Percentiles rank a stretch among this genome's conserved stretches.
Evolutionary conservation across 2,329 filamentous ascomycete genomes (phyloP).

Genomic region (Colletotrichum somersetense): DNA sequence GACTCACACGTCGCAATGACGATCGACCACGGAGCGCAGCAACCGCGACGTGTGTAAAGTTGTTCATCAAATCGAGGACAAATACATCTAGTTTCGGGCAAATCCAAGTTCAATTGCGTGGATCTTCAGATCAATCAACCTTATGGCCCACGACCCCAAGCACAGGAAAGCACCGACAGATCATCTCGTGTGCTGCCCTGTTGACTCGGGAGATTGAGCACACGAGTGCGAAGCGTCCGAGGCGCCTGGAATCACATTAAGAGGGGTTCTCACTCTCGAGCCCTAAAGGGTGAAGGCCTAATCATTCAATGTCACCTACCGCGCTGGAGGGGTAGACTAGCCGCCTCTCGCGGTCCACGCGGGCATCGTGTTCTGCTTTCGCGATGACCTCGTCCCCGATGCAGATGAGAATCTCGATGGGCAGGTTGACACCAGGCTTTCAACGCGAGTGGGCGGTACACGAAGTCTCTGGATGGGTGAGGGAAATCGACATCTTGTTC

Average conservation of each 20-base stretch:
- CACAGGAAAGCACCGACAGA: not conserved
- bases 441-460: not conserved
- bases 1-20: not conserved
- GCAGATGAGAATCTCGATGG: not conserved
- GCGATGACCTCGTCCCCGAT: not conserved
- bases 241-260: not conserved
- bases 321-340: too few species aligned
- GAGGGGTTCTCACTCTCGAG: not conserved
- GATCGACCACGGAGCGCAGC: not conserved
- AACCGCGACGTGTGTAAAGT: not conserved
- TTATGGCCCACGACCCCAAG: not conserved
- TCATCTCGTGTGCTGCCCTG: not conserved
- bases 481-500: not conserved
- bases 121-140: too few species aligned
- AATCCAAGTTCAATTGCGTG: not conserved
- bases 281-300: not conserved
- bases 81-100: not conserved
- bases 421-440: not conserved
- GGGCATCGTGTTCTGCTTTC: not conserved
- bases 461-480: not conserved
- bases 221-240: not conserved
- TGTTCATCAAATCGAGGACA: too few species aligned
- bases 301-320: accelerated
- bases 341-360: not conserved
- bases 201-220: not conserved